Evolutionary conservation across 305 asterid species (phyloP).

Genomic region (Ilex paraguariensis): DNA sequence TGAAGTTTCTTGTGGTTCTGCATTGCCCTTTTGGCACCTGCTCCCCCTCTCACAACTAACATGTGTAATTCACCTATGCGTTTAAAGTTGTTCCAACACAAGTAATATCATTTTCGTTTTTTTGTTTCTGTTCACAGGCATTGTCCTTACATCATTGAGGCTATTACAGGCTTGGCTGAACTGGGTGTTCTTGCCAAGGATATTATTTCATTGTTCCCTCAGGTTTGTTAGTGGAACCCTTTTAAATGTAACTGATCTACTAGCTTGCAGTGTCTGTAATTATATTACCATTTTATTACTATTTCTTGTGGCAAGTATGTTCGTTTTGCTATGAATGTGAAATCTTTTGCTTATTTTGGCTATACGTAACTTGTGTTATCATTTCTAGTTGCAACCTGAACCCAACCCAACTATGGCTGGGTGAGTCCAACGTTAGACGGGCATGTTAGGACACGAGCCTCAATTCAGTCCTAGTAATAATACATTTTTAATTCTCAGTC

Average conservation of each 20-base stretch:
- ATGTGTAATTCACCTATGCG: constrained; percentile 6
- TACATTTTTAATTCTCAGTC: too few species aligned
- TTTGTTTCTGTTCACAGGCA: constrained; percentile 45
- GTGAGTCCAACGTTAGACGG: too few species aligned
- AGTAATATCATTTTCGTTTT: constrained; percentile 1
- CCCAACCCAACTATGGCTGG: too few species aligned
- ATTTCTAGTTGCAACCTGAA: too few species aligned
- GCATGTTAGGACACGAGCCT: too few species aligned
- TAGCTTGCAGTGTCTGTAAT: constrained; percentile 3
- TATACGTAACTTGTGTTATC: too few species aligned
- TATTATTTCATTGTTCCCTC: constrained; percentile 72
- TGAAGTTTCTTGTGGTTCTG: too few species aligned
- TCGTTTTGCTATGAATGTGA: not conserved
- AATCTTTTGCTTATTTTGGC: too few species aligned
- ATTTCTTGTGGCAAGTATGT: not conserved
- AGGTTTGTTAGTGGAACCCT: constrained; percentile 39
- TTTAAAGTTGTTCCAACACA: too few species aligned
- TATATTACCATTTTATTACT: not conserved
- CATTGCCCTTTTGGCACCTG: too few species aligned
- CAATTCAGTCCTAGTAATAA: too few species aligned
- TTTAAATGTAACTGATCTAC: not conserved
- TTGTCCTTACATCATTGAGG: constrained; percentile 84
- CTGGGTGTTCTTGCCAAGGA: constrained; percentile 84
- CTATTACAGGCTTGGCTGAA: constrained; percentile 87
- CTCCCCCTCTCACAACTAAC: too few species aligned